Conservation (phyloP, 1,284 basidiomycete genomes). For the Apiotrichum sp. region DNA sequence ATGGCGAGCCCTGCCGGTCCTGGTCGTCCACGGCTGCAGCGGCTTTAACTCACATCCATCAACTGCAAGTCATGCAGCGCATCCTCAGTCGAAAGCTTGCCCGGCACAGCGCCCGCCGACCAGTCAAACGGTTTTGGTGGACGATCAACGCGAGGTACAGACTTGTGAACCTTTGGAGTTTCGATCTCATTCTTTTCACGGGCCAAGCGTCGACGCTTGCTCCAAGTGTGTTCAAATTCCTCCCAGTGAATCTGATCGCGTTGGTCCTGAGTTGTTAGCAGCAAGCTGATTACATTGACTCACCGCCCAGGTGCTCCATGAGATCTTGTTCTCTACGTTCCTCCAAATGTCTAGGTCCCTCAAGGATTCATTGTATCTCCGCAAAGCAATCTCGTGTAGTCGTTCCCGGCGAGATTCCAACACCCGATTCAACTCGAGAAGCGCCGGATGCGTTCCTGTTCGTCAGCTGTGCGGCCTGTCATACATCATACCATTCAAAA, state of each 20-base stretch:
- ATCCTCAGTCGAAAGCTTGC: slow-evolving; percentile 27
- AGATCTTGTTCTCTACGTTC: slow-evolving; percentile 44
- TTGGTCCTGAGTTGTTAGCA: slow-evolving; percentile 30
- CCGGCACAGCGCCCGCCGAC: slow-evolving; percentile 35
- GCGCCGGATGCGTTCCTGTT: slow-evolving; percentile 52
- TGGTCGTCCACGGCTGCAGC: no score
- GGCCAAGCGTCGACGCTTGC: slow-evolving; percentile 50
- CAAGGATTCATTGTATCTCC: slow-evolving; percentile 44
- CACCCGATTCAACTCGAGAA: slow-evolving; percentile 48
- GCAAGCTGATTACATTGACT: slow-evolving; percentile 12
- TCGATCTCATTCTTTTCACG: slow-evolving; percentile 53
- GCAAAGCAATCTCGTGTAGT: slow-evolving; percentile 41
- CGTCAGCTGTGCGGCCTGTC: not conserved
- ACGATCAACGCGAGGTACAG: slow-evolving; percentile 30
- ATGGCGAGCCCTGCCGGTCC: no score
- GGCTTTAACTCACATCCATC: slow-evolving; percentile 37
- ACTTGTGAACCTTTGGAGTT: slow-evolving; percentile 45
- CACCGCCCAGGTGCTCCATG: slow-evolving; percentile 52
- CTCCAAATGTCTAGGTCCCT: slow-evolving; percentile 45
- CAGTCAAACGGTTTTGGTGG: slow-evolving; percentile 32
- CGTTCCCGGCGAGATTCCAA: slow-evolving; percentile 36
- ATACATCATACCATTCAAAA: slow-evolving; percentile 48
- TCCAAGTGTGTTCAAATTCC: slow-evolving; percentile 51
- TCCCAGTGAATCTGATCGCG: slow-evolving; percentile 47
- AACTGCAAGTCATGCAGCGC: slow-evolving; percentile 33